A percentile compares a stretch with the other conserved stretches of the same genome.
phyloP scores from a whole-genome alignment of 2,329 filamentous ascomycete species.

The Daldinia eschscholtzii region DNA sequence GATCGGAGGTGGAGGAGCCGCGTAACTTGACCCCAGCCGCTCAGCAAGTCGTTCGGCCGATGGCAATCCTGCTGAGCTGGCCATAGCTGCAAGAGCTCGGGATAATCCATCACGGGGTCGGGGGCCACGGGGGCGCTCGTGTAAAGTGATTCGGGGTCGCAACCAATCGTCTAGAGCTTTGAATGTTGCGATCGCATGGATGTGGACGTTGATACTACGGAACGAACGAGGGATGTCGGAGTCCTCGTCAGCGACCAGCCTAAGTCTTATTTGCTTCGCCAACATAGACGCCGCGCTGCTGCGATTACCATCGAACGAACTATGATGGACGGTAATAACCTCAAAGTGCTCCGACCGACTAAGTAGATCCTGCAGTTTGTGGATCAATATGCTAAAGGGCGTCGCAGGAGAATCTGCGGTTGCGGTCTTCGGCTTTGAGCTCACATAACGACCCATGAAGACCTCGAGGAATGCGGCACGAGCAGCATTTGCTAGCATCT shows the following conservation, averaged over 20 bases:
- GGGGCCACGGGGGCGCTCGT: constrained; percentile 76
- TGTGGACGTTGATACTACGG: constrained; percentile 96
- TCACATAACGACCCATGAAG: constrained; percentile 85
- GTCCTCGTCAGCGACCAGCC: constrained; percentile 88
- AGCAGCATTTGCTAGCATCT: constrained; percentile 72
- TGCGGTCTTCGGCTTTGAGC: constrained; percentile 73
- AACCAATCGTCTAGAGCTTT: constrained; percentile 97
- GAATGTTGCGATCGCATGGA: constrained; percentile 98
- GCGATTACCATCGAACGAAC: constrained; percentile 88
- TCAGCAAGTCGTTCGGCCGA: constrained; percentile 63
- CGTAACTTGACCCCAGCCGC: constrained; percentile 55
- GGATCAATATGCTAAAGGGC: constrained; percentile 89
- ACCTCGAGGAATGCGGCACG: constrained; percentile 88
- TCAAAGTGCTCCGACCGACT: constrained; percentile 99
- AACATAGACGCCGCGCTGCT: constrained; percentile 96
- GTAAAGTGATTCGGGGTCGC: constrained; percentile 85
- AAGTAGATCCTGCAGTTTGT: constrained; percentile 94
- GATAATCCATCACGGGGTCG: constrained; percentile 74
- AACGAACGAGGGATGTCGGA: constrained; percentile 90
- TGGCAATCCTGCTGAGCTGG: constrained; percentile 75
- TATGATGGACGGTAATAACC: constrained; percentile 94
- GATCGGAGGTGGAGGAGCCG: constrained; percentile 55
- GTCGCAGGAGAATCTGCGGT: constrained; percentile 79
- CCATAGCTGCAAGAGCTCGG: constrained; percentile 80
- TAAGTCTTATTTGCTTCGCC: constrained; percentile 92